These are phyloP conservation scores for Periconia sp. DNA, from an alignment of 2,329 filamentous ascomycete species.

Conservation along the genomic window DNA sequence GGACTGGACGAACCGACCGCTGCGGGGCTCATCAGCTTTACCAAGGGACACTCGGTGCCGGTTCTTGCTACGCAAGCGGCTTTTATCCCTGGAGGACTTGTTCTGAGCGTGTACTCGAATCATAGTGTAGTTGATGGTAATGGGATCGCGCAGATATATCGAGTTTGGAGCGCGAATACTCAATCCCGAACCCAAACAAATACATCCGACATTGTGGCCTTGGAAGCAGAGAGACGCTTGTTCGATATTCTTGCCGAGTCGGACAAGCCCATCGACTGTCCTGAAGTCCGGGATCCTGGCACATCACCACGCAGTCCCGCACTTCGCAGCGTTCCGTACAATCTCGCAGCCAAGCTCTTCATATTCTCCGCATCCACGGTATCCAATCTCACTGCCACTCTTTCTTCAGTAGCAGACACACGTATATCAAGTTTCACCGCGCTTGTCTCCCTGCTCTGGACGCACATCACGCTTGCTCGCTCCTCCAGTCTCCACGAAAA, in stretches of 20 bases:
- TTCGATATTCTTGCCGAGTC: conserved; percentile 3
- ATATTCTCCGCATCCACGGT: conserved; percentile 5
- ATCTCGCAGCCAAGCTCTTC: conserved; percentile 13
- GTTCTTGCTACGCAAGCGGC: conserved; percentile 28
- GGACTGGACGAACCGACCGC: conserved; percentile 9
- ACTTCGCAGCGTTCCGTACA: conserved; percentile 7
- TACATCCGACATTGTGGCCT: neutral
- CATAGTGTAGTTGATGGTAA: conserved; percentile 28
- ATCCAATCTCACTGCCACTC: conserved; percentile 3
- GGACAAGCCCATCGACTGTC: neutral
- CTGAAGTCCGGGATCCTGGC: conserved; percentile 6
- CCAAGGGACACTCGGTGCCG: conserved; percentile 17
- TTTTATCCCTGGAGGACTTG: conserved; percentile 33
- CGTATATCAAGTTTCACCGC: conserved; percentile 21
- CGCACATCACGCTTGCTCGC: conserved; percentile 24
- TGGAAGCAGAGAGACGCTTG: conserved; percentile 1
- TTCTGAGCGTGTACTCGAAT: conserved; percentile 33
- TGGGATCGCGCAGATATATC: conserved; percentile 18
- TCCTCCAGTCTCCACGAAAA: conserved; percentile 1
- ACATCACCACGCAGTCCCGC: neutral
- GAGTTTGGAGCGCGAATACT: conserved; percentile 17
- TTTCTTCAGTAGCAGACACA: conserved; percentile 1
- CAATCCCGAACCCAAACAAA: neutral
- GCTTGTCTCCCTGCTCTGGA: conserved; percentile 24
- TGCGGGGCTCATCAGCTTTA: conserved; percentile 9